phyloP scores from a whole-genome alignment of 768 basidiomycete genomes.

The Boletus barrowsii region DNA sequence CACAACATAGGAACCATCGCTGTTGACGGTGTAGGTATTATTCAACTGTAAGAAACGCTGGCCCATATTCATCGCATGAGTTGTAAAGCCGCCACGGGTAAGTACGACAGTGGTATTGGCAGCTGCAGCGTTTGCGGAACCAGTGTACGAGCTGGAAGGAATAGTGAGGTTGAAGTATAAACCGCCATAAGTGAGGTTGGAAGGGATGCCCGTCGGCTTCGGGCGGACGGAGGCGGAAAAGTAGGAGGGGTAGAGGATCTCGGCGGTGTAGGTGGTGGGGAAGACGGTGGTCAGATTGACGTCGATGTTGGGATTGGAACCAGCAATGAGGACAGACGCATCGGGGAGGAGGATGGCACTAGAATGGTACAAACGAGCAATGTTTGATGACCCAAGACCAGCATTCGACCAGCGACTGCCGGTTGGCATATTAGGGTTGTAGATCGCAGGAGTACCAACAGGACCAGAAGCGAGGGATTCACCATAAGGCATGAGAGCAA shows the following conservation, averaged over 20 bases:
- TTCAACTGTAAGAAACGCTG: conserved; percentile 84
- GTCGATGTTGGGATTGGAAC: conserved; percentile 93
- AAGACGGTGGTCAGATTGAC: conserved; percentile 62
- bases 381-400: conserved; percentile 58
- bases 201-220: conserved; percentile 66
- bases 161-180: conserved; percentile 73
- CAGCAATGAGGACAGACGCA: conserved; percentile 82
- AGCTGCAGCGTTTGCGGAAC: conserved; percentile 65
- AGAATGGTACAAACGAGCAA: conserved; percentile 90
- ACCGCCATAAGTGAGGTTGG: conserved; percentile 80
- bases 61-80: conserved; percentile 88
- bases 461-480: conserved; percentile 80
- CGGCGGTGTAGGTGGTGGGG: conserved; percentile 79
- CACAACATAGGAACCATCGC: conserved; percentile 69
- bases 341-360: conserved; percentile 85
- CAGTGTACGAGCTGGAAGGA: conserved; percentile 61
- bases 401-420: conserved; percentile 75
- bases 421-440: conserved; percentile 69
- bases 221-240: conserved; percentile 73
- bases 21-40: conserved; percentile 79
- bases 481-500: conserved; percentile 62
- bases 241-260: conserved; percentile 91
- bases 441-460: conserved; percentile 72
- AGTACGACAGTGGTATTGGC: conserved; percentile 76
- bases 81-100: conserved; percentile 80